A percentile compares a stretch with the other conserved stretches of the same genome.
Evolutionary conservation across 805 yeast species (phyloP).

Genomic region (Candida piceae): DNA sequence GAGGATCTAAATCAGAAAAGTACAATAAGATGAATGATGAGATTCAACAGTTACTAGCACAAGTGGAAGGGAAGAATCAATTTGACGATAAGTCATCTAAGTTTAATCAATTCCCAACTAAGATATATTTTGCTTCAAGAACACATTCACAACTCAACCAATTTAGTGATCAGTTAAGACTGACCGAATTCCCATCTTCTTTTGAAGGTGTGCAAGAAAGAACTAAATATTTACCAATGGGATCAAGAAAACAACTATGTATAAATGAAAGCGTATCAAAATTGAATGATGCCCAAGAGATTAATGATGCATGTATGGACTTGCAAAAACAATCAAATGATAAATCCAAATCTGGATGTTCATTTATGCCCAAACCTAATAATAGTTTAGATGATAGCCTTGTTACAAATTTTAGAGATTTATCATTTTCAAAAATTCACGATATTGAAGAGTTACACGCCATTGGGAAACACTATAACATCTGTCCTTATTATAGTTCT

Average conservation of each 20-base stretch:
- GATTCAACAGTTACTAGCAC: slow-evolving; percentile 41
- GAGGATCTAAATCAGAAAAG: slow-evolving; percentile 16
- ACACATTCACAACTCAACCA: slow-evolving; percentile 89
- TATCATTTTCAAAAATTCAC: slow-evolving; percentile 48
- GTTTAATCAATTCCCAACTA: slow-evolving; percentile 32
- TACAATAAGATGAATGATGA: slow-evolving; percentile 39
- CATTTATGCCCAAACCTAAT: slow-evolving; percentile 34
- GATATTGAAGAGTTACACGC: slow-evolving; percentile 76
- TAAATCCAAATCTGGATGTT: slow-evolving; percentile 30
- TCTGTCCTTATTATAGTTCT: slow-evolving; percentile 82
- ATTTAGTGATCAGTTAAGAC: slow-evolving; percentile 63
- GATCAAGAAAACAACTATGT: slow-evolving; percentile 82
- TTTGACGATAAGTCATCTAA: slow-evolving; percentile 15
- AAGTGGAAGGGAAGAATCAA: slow-evolving; percentile 31
- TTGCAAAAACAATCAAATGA: slow-evolving; percentile 39
- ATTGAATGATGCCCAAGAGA: slow-evolving; percentile 42
- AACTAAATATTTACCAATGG: slow-evolving; percentile 66
- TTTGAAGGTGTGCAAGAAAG: slow-evolving; percentile 42
- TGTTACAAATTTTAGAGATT: slow-evolving; percentile 45
- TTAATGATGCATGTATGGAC: slow-evolving; percentile 81
- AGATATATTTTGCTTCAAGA: slow-evolving; percentile 72
- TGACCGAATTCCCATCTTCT: slow-evolving; percentile 63
- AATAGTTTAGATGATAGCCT: slow-evolving; percentile 29
- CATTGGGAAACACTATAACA: slow-evolving; percentile 49
- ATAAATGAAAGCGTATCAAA: slow-evolving; percentile 58